phyloP scores from a whole-genome alignment of 2,329 filamentous ascomycete genomes.

The Amesomyces nigricolor region DNA sequence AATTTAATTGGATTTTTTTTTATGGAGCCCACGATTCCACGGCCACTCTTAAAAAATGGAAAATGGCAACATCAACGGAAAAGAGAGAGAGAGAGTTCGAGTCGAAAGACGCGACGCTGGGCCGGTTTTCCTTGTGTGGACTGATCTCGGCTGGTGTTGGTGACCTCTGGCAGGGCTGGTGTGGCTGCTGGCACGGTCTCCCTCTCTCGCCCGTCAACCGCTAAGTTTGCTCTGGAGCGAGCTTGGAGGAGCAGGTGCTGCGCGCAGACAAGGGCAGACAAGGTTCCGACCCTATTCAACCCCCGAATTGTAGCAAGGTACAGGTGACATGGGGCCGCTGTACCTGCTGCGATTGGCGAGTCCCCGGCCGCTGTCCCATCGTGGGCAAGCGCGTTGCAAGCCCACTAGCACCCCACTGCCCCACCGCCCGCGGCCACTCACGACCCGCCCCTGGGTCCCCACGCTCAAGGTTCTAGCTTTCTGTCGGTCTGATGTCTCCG shows the following conservation, averaged over 20 bases:
- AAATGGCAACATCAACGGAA: conserved; percentile 24
- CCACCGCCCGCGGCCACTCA: not conserved
- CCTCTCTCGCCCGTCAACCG: conserved; percentile 11
- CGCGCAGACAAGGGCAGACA: conserved; percentile 1
- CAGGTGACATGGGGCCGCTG: not conserved
- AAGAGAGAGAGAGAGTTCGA: conserved; percentile 9
- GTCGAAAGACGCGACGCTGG: conserved; percentile 29
- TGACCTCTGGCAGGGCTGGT: conserved; percentile 25
- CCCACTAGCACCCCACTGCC: not conserved
- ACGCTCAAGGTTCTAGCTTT: too few relatives aligned
- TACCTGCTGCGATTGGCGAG: conserved; percentile 11
- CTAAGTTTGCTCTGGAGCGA: too few relatives aligned
- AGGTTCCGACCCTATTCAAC: too few relatives aligned
- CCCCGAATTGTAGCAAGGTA: conserved; percentile 17
- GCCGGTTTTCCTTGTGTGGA: conserved; percentile 29
- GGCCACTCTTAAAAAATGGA: conserved; percentile 27
- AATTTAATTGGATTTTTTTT: conserved; percentile 37
- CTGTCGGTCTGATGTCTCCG: too few relatives aligned
- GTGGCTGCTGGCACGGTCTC: conserved; percentile 19
- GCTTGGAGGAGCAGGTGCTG: conserved; percentile 10
- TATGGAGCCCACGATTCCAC: conserved; percentile 35
- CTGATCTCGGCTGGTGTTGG: conserved; percentile 24
- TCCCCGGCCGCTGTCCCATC: conserved; percentile 7
- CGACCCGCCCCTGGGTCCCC: not conserved
- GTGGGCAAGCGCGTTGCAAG: conserved; percentile 3